Evolutionary conservation across 2,329 filamentous ascomycete species (phyloP).

Genomic region (Sporothrix pallida): DNA sequence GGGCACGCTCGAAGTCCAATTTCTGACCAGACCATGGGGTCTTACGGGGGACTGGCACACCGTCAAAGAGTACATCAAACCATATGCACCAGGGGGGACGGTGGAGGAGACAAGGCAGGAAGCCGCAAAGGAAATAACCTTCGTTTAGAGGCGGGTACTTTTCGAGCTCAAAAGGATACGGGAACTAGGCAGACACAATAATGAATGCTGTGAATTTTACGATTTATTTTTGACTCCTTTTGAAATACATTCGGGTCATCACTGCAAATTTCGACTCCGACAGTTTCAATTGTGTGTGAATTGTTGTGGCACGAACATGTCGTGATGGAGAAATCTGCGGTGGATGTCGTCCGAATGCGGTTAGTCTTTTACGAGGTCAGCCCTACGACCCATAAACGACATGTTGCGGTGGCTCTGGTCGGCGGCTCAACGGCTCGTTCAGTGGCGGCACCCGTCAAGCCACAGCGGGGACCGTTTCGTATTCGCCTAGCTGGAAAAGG

Average conservation of each 20-base stretch:
- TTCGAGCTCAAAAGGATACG: too few species aligned
- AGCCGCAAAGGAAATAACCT: too few species aligned
- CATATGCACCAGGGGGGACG: background rate
- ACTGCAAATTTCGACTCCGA: too few species aligned
- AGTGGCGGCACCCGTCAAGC: background rate
- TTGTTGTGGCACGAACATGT: too few species aligned
- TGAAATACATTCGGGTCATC: too few species aligned
- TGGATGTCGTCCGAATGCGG: background rate
- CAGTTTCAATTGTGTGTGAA: too few species aligned
- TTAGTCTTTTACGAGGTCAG: constrained; percentile 7
- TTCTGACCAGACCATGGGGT: constrained; percentile 16
- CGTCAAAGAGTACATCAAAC: background rate
- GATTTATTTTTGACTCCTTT: too few species aligned
- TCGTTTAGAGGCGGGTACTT: too few species aligned
- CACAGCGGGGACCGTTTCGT: background rate
- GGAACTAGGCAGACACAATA: too few species aligned
- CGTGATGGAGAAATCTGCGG: too few species aligned
- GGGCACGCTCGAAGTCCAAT: constrained; percentile 3
- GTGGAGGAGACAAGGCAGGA: too few species aligned
- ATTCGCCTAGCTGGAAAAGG: background rate
- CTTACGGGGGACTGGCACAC: background rate
- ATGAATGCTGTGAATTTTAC: too few species aligned
- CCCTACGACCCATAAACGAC: background rate
- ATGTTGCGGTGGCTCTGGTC: background rate
- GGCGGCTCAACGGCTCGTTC: background rate